phyloP scores from a whole-genome alignment of 441 rosid species.

The Capsella rubella region DNA sequence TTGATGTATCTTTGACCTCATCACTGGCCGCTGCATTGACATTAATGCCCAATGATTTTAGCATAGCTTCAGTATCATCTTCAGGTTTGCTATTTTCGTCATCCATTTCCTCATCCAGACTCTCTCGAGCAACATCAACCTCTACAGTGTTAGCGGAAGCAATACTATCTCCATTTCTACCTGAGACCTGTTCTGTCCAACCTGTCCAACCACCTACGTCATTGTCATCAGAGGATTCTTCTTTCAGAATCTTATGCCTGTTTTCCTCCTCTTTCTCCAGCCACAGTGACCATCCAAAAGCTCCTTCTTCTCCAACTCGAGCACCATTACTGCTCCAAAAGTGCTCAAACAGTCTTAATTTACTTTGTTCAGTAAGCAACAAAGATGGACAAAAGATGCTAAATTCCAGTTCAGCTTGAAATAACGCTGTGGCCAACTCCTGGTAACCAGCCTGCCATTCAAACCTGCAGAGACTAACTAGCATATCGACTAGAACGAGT shows the following conservation, averaged over 20 bases:
- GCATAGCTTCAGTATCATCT: slow-evolving; percentile 85
- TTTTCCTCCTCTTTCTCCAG: slow-evolving; percentile 93
- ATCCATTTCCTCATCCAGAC: slow-evolving; percentile 58
- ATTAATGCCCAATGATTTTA: slow-evolving; percentile 85
- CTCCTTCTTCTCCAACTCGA: slow-evolving; percentile 95
- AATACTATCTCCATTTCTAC: slow-evolving; percentile 46
- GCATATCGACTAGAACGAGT: slow-evolving; percentile 85
- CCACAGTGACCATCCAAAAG: slow-evolving; percentile 90
- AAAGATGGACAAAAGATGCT: slow-evolving; percentile 87
- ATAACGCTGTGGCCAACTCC: slow-evolving; percentile 87
- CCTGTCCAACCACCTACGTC: slow-evolving; percentile 97
- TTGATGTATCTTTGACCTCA: slow-evolving; percentile 77
- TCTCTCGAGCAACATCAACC: slow-evolving; percentile 47
- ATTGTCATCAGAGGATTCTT: slow-evolving; percentile 60
- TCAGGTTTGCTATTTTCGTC: slow-evolving; percentile 61
- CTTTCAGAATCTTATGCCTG: slow-evolving; percentile 71
- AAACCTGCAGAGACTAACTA: slow-evolving; percentile 85
- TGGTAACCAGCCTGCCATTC: slow-evolving; percentile 94
- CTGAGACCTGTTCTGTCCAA: slow-evolving; percentile 81
- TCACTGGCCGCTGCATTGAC: slow-evolving; percentile 62
- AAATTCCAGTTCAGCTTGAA: slow-evolving; percentile 95
- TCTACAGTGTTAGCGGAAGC: slow-evolving; percentile 48
- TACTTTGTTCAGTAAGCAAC: slow-evolving; percentile 68
- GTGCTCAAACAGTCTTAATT: slow-evolving; percentile 90
- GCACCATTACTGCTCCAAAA: slow-evolving; percentile 88